Evolutionary conservation across 306 rosid species (phyloP), one percentile per base, ranked within the genome.

Genomic region (Neltuma alba): DNA sequence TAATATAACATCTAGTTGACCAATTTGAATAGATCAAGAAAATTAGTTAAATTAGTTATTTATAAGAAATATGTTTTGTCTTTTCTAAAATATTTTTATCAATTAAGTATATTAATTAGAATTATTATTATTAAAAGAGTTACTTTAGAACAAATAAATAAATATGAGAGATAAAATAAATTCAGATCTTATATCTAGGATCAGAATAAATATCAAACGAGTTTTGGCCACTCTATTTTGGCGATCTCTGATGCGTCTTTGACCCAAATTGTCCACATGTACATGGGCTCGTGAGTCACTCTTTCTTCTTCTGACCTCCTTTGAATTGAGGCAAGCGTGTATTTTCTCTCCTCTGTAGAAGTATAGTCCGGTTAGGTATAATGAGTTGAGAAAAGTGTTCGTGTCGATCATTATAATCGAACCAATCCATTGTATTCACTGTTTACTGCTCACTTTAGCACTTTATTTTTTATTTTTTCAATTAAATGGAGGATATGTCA

Each of bases 191-290:
- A n/a, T n/a, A n/a, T n/a, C n/a, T n/a, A n/a, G n/a, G n/a, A n/a
- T n/a, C n/a, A n/a, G n/a, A n/a, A n/a, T n/a, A n/a, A n/a, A n/a
- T n/a, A n/a, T n/a, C n/a, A n/a, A n/a, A n/a, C n/a, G n/a, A n/a
- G n/a, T n/a, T n/a, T 85, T 7, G 58, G 80, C 78, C 72, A 61
- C 75, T 31, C 12, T 74, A 58, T 82, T 76, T 72, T 28, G 9
- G 10, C 36, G 9, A 27, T 27, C 16, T 88, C 70, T 76, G 88
- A 92, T 85, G 84, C 97, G 97, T 92, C 89, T 92, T 92, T 92
- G 96, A 92, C 96, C 80, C 83, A 86, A 92, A 86, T 63, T 83
- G 79, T 61, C 36, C 52, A 74, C 87, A 83, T 23, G 33, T 81
- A 7, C 76, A 74, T 36, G 45, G 75, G 79, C 68, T 81, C 37